These are phyloP conservation scores for Trichoderma gracile DNA, from an alignment of 2,329 filamentous ascomycete genomes.

Conservation along the genomic window DNA sequence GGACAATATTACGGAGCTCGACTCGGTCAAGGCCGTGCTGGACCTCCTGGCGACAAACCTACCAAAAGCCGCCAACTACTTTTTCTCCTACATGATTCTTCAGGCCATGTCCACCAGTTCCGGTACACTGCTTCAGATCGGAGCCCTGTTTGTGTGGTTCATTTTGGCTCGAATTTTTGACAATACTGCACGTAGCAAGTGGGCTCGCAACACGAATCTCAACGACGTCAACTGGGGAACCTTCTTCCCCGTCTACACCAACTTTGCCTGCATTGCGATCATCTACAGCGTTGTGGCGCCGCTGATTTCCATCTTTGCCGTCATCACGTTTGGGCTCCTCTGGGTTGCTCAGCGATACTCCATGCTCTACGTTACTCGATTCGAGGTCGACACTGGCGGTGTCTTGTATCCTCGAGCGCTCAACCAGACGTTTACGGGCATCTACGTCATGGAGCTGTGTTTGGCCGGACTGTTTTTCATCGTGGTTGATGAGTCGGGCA, in stretches of 20 bases:
- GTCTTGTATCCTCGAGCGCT: conserved; percentile 88
- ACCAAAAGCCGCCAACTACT: conserved; percentile 89
- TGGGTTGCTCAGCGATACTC: conserved; percentile 98
- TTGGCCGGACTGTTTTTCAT: conserved; percentile 90
- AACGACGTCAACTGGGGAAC: conserved; percentile 83
- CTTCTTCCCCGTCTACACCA: conserved; percentile 95
- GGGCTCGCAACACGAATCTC: conserved; percentile 77
- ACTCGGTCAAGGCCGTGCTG: conserved; percentile 66
- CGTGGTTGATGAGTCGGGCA: conserved; percentile 56
- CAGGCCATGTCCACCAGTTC: conserved; percentile 90
- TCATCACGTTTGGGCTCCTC: conserved; percentile 86
- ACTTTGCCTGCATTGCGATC: conserved; percentile 88
- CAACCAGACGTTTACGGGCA: conserved; percentile 90
- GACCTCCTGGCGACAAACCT: conserved; percentile 73
- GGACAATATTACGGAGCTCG: conserved; percentile 46
- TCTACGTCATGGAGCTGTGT: conserved; percentile 93
- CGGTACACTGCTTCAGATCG: conserved; percentile 81
- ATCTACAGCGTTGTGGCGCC: conserved; percentile 90
- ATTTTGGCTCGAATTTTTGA: conserved; percentile 78
- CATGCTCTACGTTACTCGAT: conserved; percentile 90
- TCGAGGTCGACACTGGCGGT: conserved; percentile 87
- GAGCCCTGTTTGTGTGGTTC: conserved; percentile 78
- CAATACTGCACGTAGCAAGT: conserved; percentile 79
- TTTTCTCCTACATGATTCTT: conserved; percentile 97
- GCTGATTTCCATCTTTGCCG: conserved; percentile 87